Base-by-base conservation (phyloP, 192 early-diverging fungal species). In the Dissophora globulifera region DNA sequence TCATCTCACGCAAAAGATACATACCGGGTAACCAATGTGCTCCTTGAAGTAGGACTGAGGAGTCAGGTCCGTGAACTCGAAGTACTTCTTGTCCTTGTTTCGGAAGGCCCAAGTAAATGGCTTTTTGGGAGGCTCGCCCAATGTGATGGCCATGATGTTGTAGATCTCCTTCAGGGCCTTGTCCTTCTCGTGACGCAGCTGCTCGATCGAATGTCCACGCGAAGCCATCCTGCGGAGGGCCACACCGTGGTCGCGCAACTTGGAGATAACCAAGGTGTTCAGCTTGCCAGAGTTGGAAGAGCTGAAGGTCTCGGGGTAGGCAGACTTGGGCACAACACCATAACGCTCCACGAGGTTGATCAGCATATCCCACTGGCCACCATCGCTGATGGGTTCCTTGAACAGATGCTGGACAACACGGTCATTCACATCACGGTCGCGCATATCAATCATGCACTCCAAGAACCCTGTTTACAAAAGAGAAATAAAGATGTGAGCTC, bases 351-450 rank as follows among this genome's bases (percentile, higher is more conserved):
- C 81, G 13, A 93, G 66, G 50, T 90, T 90, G 61, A 93, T 83
- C 47, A 91, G 85, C 92, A 93, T 92, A 52, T 91, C 90, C 86
- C 88, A 93, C 72, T 91, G 90, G 7, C 92, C 92, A 25, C 92
- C 90, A 48, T 92, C 92, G 35, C 67, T 79, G 30, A 92, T 67
- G n/a, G 92, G 91, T 22, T 80, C 81, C 43, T 80, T 80, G 25
- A 93, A 78, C 55, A 93, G 58, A 53, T 87, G 90, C 76, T 92
- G 88, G 29, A 93, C 82, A 8, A 90, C 83, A 30, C 90, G 88
- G 31, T 86, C 86, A 45, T 88, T 83, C 17, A 92, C 70, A 23
- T 89, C 84, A 49, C 81, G 67, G 35, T 89, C 85, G 19, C 82
- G 81, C 27, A 90, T 72, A 25, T 83, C 81, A 70, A 93, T 89